Base-by-base conservation (phyloP, 192 early-diverging fungal species). In the Oehlia diaphana region DNA sequence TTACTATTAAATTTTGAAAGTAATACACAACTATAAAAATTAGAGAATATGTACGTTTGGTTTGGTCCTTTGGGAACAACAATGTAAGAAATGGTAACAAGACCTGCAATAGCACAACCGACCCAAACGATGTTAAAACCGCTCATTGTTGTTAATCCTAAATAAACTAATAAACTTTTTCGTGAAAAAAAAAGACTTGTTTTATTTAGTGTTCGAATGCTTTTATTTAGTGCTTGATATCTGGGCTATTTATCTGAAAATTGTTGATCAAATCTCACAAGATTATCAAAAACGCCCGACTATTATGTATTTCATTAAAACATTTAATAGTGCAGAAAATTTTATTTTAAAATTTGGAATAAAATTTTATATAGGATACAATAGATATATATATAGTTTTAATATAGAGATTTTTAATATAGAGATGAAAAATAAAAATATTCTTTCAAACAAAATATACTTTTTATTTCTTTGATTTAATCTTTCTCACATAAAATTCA, bases 401-500 rank as follows among this genome's bases (percentile, higher is more conserved):
- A 26, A 26, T 26, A 26, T 26, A 26, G 26, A 26, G 26, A 26
- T 42, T 53, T 19, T 53, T 21, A 58, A 21, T 21, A 58, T 58
- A 42, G 19, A 7, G 6, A 7, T 19, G 53, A 58, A 58, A 58
- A 58, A 58, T 7, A 58, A 58, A n/a, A 21, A 21, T 21, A 21
- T 58, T 58, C 16, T 58, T 58, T 58, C 21, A 58, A 58, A 58
- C 14, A 19, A 21, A 6, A 7, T 16, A 21, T 21, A 58, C 14
- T 21, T 58, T 58, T 76, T 76, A 76, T 83, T 90, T 88, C 84
- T 89, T 92, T 84, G 86, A 89, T 87, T 90, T 92, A 87, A 97
- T 87, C 90, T 94, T 94, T 81, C 90, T 88, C 84, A 92, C 84
- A 93, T 99, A 99, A 94, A 99, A 99, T 78, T 98, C 98, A 81